These are phyloP conservation scores for Cucurbita moschata DNA, from an alignment of 306 rosid species.

Conservation along the genomic window DNA sequence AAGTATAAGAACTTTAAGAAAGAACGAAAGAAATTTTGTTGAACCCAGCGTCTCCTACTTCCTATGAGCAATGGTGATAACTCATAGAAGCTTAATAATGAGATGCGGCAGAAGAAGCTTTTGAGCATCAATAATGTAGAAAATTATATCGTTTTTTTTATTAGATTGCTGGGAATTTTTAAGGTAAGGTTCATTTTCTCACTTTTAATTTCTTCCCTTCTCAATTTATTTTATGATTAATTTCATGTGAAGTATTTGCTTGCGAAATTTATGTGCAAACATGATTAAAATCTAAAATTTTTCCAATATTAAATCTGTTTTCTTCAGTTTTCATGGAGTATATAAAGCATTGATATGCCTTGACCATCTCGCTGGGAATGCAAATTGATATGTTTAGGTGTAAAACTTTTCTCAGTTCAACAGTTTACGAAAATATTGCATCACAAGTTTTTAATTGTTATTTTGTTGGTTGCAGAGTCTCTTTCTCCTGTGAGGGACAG, in stretches of 20 bases:
- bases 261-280: background rate
- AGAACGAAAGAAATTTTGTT: background rate
- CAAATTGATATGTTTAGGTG: background rate
- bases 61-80: background rate
- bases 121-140: background rate
- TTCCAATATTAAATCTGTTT: background rate
- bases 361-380: background rate
- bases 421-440: background rate
- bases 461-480: conserved; percentile 36
- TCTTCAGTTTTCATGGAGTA: background rate
- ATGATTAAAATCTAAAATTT: background rate
- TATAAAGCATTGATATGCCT: background rate
- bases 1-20: background rate
- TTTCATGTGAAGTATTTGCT: background rate
- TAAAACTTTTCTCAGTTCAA: background rate
- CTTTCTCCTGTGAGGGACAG: conserved; percentile 53
- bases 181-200: background rate
- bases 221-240: background rate
- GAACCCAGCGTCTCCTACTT: background rate
- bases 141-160: background rate
- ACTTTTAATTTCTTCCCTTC: background rate
- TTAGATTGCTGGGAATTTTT: background rate
- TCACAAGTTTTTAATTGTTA: background rate
- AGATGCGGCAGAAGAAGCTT: background rate
- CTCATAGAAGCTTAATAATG: background rate